These are phyloP conservation scores for Debaryomyces tyrocola DNA, from an alignment of 805 yeast species.

Conservation along the genomic window DNA sequence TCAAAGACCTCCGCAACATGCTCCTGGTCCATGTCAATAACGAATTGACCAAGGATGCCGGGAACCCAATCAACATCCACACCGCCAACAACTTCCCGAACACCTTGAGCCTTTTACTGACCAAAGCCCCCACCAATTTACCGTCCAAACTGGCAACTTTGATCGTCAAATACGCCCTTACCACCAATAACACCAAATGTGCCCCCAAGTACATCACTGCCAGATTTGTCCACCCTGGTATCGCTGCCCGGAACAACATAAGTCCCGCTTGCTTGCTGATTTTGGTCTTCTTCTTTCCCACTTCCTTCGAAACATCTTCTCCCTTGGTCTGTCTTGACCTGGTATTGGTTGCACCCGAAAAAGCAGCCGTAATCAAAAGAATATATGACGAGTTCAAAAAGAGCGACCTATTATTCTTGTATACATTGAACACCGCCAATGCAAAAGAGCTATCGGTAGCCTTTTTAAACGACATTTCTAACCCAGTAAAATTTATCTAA, in stretches of 20 bases:
- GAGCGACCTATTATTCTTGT: conserved; percentile 39
- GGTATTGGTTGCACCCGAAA: conserved; percentile 40
- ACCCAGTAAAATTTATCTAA: too few relatives aligned
- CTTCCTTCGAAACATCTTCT: conserved; percentile 7
- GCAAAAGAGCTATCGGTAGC: conserved; percentile 16
- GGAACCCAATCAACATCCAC: conserved; percentile 86
- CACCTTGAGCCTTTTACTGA: conserved; percentile 62
- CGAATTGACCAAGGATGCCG: conserved; percentile 80
- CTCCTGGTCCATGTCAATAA: conserved; percentile 61
- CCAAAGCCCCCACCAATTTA: conserved; percentile 74
- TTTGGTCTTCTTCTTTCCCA: conserved; percentile 19
- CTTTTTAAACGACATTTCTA: neutral
- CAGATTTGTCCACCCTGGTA: conserved; percentile 29
- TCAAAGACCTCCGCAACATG: conserved; percentile 56
- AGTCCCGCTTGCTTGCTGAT: conserved; percentile 29
- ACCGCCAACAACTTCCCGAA: conserved; percentile 62
- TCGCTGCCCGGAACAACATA: conserved; percentile 33
- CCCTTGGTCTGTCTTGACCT: conserved; percentile 10
- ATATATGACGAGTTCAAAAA: conserved; percentile 43
- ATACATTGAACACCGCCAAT: conserved; percentile 29
- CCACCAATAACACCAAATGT: conserved; percentile 60
- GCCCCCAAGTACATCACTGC: conserved; percentile 39
- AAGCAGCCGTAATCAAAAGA: conserved; percentile 41
- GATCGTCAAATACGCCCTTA: conserved; percentile 72
- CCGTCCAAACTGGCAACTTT: conserved; percentile 89